Base-by-base conservation (phyloP, 1,284 basidiomycete species). In the Trichosporon sp. region DNA sequence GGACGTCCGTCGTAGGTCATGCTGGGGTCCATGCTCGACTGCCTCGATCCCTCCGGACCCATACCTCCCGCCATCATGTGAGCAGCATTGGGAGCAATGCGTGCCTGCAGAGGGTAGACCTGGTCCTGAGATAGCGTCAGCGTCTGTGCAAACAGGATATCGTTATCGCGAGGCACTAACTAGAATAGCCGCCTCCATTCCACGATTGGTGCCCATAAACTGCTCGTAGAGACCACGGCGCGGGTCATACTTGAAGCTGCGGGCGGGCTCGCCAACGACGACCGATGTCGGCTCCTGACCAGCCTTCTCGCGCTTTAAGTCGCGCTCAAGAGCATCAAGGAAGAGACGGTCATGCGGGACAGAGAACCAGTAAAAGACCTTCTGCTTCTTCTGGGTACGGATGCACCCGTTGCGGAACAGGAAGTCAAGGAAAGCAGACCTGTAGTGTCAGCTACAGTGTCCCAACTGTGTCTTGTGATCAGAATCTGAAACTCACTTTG, bases 301-400 rank as follows among this genome's bases (percentile, higher is more conserved):
- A 86, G 91, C 91, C 84, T 94, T 96, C 83, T 96, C 93, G 56
- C 94, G 89, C 85, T 96, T 96, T 70, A 96, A 88, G 81, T 96
- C 94, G 66, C 94, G 91, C 82, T 96, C 94, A 51, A 96, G 88
- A 32, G 94, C 94, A 79, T 96, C 94, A 66, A 96, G 89, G 86
- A 96, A 96, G 67, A 96, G 90, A n/a, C 94, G 91, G 83, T 96
- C 94, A 75, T 96, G 94, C 2, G 93, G 93, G 11, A 96, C 94
- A 1, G 89, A 90, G 83, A 90, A 91, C 93, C 94, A 96, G 83
- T 92, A 95, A 80, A 96, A 96, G 0, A 81, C 80, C 79, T 81
- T 94, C 85, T 95, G 94, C 85, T 96, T 96, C 87, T 96, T 97
- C 82, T 96, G 94, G 0, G 94, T 96, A 56, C 94, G 89, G 74